phyloP scores from a whole-genome alignment of 1,284 basidiomycete species.

The Leccinum ponderosum region DNA sequence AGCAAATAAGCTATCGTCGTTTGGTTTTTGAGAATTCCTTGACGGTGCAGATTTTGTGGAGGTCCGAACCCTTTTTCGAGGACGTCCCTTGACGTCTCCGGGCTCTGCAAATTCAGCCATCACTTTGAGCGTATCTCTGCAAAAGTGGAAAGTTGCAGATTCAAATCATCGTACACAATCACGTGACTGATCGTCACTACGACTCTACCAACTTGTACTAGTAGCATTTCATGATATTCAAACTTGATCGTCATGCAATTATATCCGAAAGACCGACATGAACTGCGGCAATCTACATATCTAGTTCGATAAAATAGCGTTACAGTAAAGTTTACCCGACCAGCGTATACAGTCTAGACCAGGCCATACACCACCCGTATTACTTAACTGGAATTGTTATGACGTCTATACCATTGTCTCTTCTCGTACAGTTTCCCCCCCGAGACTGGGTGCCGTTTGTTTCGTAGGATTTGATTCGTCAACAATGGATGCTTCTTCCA shows the following conservation, averaged over 20 bases:
- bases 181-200: constrained; percentile 8
- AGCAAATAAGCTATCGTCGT: constrained; percentile 70
- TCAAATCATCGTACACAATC: neutral
- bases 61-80: constrained; percentile 24
- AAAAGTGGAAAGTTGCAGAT: neutral
- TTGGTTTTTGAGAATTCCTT: constrained; percentile 6
- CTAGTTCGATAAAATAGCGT: neutral
- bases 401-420: neutral
- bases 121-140: constrained; percentile 2
- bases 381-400: neutral
- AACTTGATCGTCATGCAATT: neutral
- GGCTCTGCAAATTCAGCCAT: constrained; percentile 22
- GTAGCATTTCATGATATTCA: neutral
- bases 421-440: neutral
- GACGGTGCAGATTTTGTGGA: constrained; percentile 4
- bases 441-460: constrained; percentile 1
- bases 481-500: neutral
- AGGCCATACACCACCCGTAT: neutral
- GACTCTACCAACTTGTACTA: too few species aligned
- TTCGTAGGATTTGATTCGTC: constrained; percentile 7
- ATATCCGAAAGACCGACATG: neutral
- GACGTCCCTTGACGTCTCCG: constrained; percentile 16
- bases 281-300: neutral
- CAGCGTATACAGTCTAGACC: constrained; percentile 4
- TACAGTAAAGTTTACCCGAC: neutral